These are phyloP conservation scores for Mycena galopus DNA, from an alignment of 768 basidiomycete genomes.

Conservation along the genomic window DNA sequence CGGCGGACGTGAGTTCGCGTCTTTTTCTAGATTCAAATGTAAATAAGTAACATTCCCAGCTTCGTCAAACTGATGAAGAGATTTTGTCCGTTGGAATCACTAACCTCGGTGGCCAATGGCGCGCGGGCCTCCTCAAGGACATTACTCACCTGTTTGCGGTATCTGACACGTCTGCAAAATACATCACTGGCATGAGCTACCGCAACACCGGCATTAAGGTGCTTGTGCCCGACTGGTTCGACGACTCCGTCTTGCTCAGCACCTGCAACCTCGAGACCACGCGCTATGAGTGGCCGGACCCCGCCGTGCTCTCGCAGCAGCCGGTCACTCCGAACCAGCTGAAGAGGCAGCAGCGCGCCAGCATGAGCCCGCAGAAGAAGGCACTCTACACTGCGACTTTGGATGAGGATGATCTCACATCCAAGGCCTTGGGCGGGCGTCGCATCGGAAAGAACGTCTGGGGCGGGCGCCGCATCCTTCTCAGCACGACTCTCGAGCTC, in stretches of 20 bases:
- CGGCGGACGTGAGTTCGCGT: conserved; percentile 66
- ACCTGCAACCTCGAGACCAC: conserved; percentile 61
- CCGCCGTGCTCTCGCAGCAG: conserved; percentile 57
- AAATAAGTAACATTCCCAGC: conserved; percentile 49
- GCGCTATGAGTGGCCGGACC: conserved; percentile 83
- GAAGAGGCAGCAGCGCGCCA: conserved; percentile 47
- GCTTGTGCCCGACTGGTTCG: conserved; percentile 94
- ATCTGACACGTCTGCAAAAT: conserved; percentile 64
- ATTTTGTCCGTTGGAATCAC: conserved; percentile 80
- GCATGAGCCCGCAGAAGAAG: conserved; percentile 50
- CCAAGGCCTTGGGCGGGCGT: background rate
- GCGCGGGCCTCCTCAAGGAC: conserved; percentile 80
- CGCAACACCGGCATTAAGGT: conserved; percentile 70
- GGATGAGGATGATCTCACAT: conserved; percentile 22
- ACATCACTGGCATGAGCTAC: conserved; percentile 67
- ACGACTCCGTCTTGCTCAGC: conserved; percentile 77
- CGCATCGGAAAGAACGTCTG: conserved; percentile 60
- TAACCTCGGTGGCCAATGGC: conserved; percentile 87
- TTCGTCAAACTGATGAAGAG: conserved; percentile 76
- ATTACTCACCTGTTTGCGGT: conserved; percentile 89
- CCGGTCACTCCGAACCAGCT: conserved; percentile 38
- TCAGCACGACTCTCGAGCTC: conserved; percentile 72
- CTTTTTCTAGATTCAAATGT: background rate
- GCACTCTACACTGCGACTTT: conserved; percentile 48
- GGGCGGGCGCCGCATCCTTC: conserved; percentile 68